Base-by-base conservation (phyloP, 495 filamentous ascomycete species). In the Xylaria nigripes region DNA sequence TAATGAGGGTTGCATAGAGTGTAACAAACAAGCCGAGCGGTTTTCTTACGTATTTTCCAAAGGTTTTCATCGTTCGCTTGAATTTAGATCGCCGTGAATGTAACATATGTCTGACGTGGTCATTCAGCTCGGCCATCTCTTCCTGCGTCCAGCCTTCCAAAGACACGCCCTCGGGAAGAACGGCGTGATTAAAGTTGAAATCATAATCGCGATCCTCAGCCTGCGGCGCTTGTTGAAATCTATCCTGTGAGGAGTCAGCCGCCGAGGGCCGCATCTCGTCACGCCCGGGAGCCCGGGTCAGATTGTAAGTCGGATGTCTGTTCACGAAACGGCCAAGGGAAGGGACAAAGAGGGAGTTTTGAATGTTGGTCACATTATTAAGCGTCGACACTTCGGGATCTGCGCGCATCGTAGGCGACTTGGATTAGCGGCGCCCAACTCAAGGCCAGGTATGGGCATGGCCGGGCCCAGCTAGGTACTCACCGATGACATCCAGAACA, bases 91-190 rank as follows among this genome's bases (percentile, higher is more conserved):
- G 75, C 32, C 79, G 77, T 13, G 87, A 92, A 67, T 92, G 87
- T 43, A 92, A 66, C 81, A 89, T 86, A 56, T 92, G 87, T 34
- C 87, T 74, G 21, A 92, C 87, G 65, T 88, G 82, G 62, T 92
- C 86, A 64, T 92, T 87, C 48, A 90, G 70, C 59, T 86, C 79
- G 47, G 76, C 75, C 60, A 84, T 81, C 49, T 91, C 86, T 45
- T 83, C 79, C 24, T 77, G 72, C 4, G 66, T 78, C 87, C 86
- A 92, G 16, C 81, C 85, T 25, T 84, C 75, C 1, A 92, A 69
- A 8, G 73, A 76, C 12, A 78, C 77, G 10, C 84, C 82, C 27
- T 88, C 80, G 34, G 82, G 82, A 5, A 85, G 68, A 19, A 84
- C 76, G 19, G 82, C 82, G 63, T 81, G 64, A 1, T 67, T 34